phyloP scores from a whole-genome alignment of 1,284 basidiomycete species.

The Pyrrhoderma noxium region DNA sequence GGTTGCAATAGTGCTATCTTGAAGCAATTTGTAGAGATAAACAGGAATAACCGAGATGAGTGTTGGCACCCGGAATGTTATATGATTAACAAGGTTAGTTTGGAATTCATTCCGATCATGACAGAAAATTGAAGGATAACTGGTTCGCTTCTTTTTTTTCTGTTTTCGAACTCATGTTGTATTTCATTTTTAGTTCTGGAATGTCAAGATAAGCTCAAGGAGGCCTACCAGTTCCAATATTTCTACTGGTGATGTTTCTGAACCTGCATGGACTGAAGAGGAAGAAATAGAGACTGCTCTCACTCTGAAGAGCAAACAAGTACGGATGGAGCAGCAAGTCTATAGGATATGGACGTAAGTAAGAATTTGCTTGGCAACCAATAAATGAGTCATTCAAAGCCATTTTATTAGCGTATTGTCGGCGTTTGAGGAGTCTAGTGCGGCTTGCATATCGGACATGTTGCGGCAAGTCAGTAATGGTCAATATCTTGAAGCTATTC shows the following conservation, averaged over 20 bases:
- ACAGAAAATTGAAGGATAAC: neutral
- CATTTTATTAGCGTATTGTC: conserved; percentile 67
- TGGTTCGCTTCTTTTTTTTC: conserved; percentile 16
- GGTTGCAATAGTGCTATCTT: conserved; percentile 98
- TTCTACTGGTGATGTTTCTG: conserved; percentile 47
- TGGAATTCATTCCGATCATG: neutral
- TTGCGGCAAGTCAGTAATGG: conserved; percentile 94
- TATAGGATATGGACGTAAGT: conserved; percentile 95
- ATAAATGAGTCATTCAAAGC: conserved; percentile 7
- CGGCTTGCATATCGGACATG: conserved; percentile 99
- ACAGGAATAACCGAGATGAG: conserved; percentile 95
- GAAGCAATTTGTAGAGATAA: conserved; percentile 99
- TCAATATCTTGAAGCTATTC: conserved; percentile 92
- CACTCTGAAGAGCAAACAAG: conserved; percentile 88
- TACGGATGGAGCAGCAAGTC: conserved; percentile 94
- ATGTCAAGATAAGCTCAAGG: conserved; percentile 89
- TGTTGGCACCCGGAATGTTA: conserved; percentile 99
- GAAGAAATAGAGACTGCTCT: conserved; percentile 74
- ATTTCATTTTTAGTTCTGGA: conserved; percentile 78
- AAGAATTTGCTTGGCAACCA: neutral
- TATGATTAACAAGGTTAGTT: conserved; percentile 94
- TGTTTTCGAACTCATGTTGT: neutral
- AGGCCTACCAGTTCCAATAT: conserved; percentile 49
- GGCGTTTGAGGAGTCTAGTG: conserved; percentile 96
- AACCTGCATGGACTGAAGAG: conserved; percentile 60